Conservation (phyloP, 106 monocot genomes). For the Acanthochlamys bracteata region DNA sequence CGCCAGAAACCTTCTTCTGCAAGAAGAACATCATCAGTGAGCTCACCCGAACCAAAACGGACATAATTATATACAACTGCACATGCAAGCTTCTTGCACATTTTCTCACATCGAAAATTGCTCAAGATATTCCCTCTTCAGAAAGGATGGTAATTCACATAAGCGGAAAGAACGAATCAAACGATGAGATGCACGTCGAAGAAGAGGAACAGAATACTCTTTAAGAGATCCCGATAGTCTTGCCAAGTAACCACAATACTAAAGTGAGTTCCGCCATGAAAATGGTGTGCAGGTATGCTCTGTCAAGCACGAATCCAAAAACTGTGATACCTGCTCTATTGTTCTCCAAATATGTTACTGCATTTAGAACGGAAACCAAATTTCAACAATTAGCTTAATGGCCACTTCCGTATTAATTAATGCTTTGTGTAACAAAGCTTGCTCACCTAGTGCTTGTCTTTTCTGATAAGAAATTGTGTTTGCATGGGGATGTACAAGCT, state of each 20-base stretch:
- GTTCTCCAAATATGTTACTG: constrained; percentile 68
- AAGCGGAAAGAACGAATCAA: no score
- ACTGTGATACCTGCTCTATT: constrained; percentile 50
- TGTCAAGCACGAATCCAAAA: constrained; percentile 38
- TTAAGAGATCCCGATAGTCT: constrained; percentile 50
- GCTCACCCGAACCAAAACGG: no score
- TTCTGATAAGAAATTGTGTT: constrained; percentile 76
- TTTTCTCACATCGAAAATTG: no score
- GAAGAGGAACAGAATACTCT: background rate
- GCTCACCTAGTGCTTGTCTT: constrained; percentile 82
- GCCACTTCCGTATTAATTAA: no score
- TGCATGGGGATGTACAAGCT: constrained; percentile 29
- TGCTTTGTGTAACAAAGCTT: background rate
- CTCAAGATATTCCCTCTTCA: no score
- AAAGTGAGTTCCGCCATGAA: constrained; percentile 42
- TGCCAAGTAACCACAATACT: constrained; percentile 45
- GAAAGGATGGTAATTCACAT: no score
- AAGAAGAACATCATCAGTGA: no score
- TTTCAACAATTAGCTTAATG: background rate
- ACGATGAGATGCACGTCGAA: background rate
- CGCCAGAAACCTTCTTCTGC: no score
- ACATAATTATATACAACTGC: no score
- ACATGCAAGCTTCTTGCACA: no score
- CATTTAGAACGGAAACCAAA: constrained; percentile 1
- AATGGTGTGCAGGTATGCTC: constrained; percentile 41